Percentiles rank a stretch among this genome's conserved stretches.
These are phyloP conservation scores for Coemansia sp. DNA, from an alignment of 192 early-diverging fungal genomes.

Conservation along the genomic window DNA sequence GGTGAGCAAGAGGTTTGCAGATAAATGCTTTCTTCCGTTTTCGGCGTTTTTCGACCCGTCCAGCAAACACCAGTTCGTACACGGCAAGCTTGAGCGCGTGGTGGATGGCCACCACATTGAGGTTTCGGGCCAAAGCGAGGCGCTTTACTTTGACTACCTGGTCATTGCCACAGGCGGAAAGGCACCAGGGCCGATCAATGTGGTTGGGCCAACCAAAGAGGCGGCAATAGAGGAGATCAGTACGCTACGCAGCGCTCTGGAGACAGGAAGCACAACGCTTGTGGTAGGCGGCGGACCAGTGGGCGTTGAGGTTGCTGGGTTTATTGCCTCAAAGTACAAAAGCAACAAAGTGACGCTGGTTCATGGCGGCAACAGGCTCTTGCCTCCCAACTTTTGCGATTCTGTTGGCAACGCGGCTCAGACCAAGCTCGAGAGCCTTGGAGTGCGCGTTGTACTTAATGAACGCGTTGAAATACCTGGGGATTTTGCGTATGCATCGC, in stretches of 20 bases:
- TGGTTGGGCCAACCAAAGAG: constrained; percentile 35
- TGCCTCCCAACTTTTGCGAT: constrained; percentile 55
- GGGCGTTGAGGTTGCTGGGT: constrained; percentile 63
- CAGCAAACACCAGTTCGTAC: constrained; percentile 49
- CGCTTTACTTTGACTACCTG: constrained; percentile 56
- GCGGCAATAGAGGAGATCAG: constrained; percentile 37
- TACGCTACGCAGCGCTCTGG: constrained; percentile 38
- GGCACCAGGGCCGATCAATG: constrained; percentile 49
- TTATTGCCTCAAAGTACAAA: constrained; percentile 47
- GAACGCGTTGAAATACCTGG: constrained; percentile 51
- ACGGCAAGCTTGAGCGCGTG: constrained; percentile 29
- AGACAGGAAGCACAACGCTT: constrained; percentile 49
- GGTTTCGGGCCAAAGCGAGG: constrained; percentile 35
- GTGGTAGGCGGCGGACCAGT: constrained; percentile 66
- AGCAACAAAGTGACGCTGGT: constrained; percentile 55
- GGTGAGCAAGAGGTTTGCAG: constrained; percentile 52
- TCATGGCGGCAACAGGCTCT: constrained; percentile 50
- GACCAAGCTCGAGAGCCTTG: constrained; percentile 47
- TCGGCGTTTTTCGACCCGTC: constrained; percentile 42
- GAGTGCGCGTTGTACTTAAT: constrained; percentile 58
- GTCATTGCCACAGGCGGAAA: constrained; percentile 61
- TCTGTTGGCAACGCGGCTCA: constrained; percentile 41
- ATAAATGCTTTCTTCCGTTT: constrained; percentile 57
- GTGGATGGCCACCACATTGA: constrained; percentile 39
- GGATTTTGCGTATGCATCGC: constrained; percentile 23